Base-by-base conservation (phyloP, 805 yeast genomes). In the Isabelozyma rhagii region DNA sequence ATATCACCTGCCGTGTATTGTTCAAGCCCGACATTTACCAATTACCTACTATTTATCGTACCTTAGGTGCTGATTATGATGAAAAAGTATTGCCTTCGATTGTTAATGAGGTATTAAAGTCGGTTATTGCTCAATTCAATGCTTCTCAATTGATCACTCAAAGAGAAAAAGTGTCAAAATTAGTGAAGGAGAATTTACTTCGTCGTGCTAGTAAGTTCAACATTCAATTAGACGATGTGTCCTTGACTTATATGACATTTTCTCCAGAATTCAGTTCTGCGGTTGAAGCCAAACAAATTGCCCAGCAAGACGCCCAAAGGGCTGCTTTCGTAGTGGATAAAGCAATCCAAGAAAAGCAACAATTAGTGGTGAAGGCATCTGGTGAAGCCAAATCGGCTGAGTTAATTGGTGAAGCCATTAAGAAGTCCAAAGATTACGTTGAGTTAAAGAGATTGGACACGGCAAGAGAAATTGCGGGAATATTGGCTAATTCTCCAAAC, bases 311-410 rank as follows among this genome's bases (percentile, higher is more conserved):
- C 67, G 98, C 99, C 17, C 97, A 94, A 74, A 85, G 96, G 69
- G 98, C 99, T 8, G 97, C 98, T 0, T 94, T 92, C 59, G 78
- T 94, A 41, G 99, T 94, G 47, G 99, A 94, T 69, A 89, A 91
- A 67, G 99, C 99, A 8, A 84, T 89, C 60, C 99, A 94, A 72
- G 98, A 94, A 74, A 94, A 94, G 69, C 98, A 94, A 72, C 96
- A 96, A 66, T 79, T 90, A 76, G 96, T 94, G 55, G 97, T 94
- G 50, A 90, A 87, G 70, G 98, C 99, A 10, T 89, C 90, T 69
- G 99, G 99, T 83, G 99, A 94, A 74, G 99, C 99, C 56, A 84
- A 89, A 67, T 88, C 97, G 47, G 99, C 99, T 34, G 96, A 92
- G 71, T 84, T 94, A 75, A 91, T 94, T 74, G 99, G 99, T 83